Percentiles rank a stretch among this genome's conserved stretches.
Evolutionary conservation across 2,329 filamentous ascomycete species (phyloP).

Genomic region (Tympanopsis confertula): DNA sequence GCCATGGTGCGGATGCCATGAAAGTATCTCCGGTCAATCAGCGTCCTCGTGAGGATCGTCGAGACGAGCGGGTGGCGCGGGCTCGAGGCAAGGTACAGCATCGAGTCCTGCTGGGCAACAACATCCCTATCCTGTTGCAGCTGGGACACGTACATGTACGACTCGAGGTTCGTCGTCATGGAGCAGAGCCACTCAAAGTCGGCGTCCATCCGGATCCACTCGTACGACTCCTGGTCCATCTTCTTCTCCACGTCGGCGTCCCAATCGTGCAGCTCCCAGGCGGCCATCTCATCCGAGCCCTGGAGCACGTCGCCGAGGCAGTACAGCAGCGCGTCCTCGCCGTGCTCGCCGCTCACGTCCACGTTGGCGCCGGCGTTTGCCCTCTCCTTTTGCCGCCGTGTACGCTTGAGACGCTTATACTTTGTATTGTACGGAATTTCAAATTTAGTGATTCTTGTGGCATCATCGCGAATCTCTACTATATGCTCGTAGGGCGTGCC

Average conservation of each 20-base stretch:
- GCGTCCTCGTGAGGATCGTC: slow-evolving; percentile 76
- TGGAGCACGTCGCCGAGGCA: slow-evolving; percentile 86
- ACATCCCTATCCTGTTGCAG: slow-evolving; percentile 94
- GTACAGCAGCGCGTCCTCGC: slow-evolving; percentile 68
- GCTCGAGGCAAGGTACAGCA: slow-evolving; percentile 61
- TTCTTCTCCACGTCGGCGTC: slow-evolving; percentile 73
- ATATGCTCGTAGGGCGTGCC: slow-evolving; percentile 98
- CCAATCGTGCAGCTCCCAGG: slow-evolving; percentile 85
- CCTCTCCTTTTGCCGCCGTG: slow-evolving; percentile 69
- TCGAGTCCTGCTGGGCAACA: slow-evolving; percentile 69
- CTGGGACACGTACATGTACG: slow-evolving; percentile 97
- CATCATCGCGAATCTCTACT: slow-evolving; percentile 81
- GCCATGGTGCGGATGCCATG: slow-evolving; percentile 84
- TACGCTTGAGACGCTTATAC: slow-evolving; percentile 92
- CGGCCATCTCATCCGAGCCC: slow-evolving; percentile 64
- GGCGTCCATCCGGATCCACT: slow-evolving; percentile 96
- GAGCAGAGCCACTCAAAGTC: slow-evolving; percentile 97
- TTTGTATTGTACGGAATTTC: slow-evolving; percentile 99
- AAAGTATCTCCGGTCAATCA: slow-evolving; percentile 87
- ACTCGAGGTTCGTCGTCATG: slow-evolving; percentile 69
- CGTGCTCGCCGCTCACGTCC: slow-evolving; percentile 63
- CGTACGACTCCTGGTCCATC: slow-evolving; percentile 94
- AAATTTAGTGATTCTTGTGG: slow-evolving; percentile 64
- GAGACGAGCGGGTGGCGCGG: slow-evolving; percentile 70
- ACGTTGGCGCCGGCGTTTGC: slow-evolving; percentile 49